Percentiles rank a stretch among this genome's conserved stretches.
Conservation (phyloP, 768 basidiomycete genomes). For the Terana coerulea region DNA sequence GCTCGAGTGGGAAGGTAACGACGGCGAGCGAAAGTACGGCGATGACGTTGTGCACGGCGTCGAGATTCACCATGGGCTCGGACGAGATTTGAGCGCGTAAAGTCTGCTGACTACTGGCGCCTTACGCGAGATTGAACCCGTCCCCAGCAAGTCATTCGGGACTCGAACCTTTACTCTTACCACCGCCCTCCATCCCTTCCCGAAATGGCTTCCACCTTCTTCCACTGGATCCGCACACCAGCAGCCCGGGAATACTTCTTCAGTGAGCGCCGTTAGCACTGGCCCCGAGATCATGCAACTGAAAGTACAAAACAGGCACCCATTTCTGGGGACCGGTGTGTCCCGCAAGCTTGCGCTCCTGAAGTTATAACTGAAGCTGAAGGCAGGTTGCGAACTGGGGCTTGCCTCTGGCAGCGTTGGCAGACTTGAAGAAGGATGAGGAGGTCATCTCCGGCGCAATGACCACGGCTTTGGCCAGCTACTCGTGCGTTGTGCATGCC, state of each 20-base stretch:
- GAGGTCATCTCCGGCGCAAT: slow-evolving; percentile 96
- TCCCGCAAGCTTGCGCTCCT: slow-evolving; percentile 22
- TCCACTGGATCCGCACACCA: slow-evolving; percentile 87
- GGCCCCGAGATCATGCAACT: not conserved
- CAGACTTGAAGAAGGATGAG: slow-evolving; percentile 92
- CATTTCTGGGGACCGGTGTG: slow-evolving; percentile 98
- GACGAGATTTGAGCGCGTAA: not conserved
- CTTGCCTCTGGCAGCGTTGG: slow-evolving; percentile 87
- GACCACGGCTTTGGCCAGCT: slow-evolving; percentile 85
- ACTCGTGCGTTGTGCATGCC: slow-evolving; percentile 72
- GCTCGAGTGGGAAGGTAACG: not conserved
- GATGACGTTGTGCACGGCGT: not conserved
- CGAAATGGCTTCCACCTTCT: slow-evolving; percentile 79
- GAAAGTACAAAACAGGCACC: slow-evolving; percentile 61
- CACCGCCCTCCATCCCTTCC: slow-evolving; percentile 15
- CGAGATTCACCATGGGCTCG: too few species aligned
- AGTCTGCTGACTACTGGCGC: not conserved
- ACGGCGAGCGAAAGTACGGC: not conserved
- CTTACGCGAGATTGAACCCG: slow-evolving; percentile 2
- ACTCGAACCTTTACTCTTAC: not conserved
- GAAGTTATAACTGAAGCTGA: too few species aligned
- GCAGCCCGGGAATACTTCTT: slow-evolving; percentile 93
- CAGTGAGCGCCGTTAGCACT: slow-evolving; percentile 51
- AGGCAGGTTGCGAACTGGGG: slow-evolving; percentile 96
- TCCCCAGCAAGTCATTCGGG: not conserved